Evolutionary conservation across 352 stramenopile species (phyloP), one percentile per base, ranked within the genome.

Genomic region (Globisporangium spinosum): DNA sequence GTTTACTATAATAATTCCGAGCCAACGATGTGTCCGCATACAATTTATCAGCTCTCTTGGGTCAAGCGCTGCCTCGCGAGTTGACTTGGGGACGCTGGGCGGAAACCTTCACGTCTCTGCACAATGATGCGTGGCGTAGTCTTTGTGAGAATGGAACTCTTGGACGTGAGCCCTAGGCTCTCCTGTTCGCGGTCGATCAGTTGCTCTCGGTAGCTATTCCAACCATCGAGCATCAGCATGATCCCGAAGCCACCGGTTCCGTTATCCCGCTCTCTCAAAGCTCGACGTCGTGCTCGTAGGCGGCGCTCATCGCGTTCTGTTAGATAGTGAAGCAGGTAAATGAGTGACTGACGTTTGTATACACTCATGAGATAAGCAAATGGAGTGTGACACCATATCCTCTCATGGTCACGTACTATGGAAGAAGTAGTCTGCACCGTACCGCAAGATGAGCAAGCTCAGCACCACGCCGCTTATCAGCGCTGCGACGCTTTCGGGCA

Each of bases 121-220:
- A 57, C 23, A 13, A 57, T 3, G 17, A 35, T n/a, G 15, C 51
- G 51, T 9, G 17, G 20, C 22, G 51, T 9, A 2, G 22, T 23
- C 17, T 20, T 23, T 25, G 51, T 35, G 51, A 2, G 51, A n/a
- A 2, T 51, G 20, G 0, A 0, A 3, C 3, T 2, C 6, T 64
- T 40, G 23, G 27, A 32, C 1, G 2, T 1, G 27, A 57, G 23
- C 8, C 34, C 61, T 12, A 77, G 58, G 12, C 67, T 67, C 4
- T 55, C 58, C 34, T 75, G 65, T 43, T 81, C 75, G 2, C 60
- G 62, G 15, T 83, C 70, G 22, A 88, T 86, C 25, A 88, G 79
- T 32, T 81, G 80, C 65, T 84, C 76, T 0, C 73, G 74, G 58
- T 84, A 76, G 27, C 76, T 77, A 17, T 74, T 82, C 80, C 80